Conservation (phyloP, 2,329 filamentous ascomycete genomes). For the Geosmithia putterillii region DNA sequence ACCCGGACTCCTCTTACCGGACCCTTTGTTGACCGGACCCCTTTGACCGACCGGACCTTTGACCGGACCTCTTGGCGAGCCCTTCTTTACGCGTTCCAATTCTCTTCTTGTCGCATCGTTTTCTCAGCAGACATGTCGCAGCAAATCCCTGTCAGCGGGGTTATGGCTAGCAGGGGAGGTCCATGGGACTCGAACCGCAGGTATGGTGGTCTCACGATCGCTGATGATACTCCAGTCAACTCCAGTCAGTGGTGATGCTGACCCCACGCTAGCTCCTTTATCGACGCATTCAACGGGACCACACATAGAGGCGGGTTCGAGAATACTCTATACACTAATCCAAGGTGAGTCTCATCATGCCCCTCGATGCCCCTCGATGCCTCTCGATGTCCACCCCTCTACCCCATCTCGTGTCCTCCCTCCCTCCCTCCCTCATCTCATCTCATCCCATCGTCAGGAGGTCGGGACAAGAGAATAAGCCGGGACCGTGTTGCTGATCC, state of each 20-base stretch:
- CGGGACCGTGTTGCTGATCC: neutral
- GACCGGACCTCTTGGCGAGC: neutral
- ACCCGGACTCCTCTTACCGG: no score
- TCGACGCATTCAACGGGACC: constrained; percentile 15
- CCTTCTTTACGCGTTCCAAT: constrained; percentile 1
- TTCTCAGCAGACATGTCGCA: constrained; percentile 29
- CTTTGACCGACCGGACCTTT: neutral
- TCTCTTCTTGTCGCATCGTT: constrained; percentile 9
- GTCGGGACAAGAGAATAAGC: no score
- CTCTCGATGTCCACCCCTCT: no score
- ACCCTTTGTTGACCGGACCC: no score
- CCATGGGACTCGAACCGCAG: constrained; percentile 39
- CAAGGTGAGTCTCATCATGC: constrained; percentile 27
- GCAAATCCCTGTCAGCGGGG: constrained; percentile 34
- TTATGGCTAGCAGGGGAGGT: constrained; percentile 30
- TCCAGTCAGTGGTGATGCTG: neutral
- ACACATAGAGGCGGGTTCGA: constrained; percentile 19
- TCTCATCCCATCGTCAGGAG: no score
- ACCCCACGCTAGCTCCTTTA: constrained; percentile 14
- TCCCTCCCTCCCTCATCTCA: no score
- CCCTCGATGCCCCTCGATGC: no score
- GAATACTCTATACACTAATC: constrained; percentile 19
- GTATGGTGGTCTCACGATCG: constrained; percentile 22
- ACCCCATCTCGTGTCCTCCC: no score
- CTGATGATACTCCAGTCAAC: neutral